Evolutionary conservation across 768 basidiomycete species (phyloP), one percentile per base, ranked within the genome.

Genomic region (Mycena galopus): DNA sequence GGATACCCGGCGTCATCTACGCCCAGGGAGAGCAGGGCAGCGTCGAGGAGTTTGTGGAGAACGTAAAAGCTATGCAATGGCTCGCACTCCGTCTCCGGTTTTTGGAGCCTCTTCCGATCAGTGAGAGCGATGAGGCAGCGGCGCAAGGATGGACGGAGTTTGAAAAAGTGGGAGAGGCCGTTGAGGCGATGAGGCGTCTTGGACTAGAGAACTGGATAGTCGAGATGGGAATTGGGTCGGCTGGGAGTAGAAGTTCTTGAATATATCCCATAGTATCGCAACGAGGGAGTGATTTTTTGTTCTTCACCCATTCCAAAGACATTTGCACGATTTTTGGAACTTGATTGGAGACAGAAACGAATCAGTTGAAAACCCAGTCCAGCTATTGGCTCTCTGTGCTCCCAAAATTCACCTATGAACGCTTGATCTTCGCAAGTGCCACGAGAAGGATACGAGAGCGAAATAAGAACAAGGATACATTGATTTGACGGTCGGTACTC

Each of bases 61-160:
- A 91, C 62, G 87, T 94, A 65, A 93, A 91, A 77, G 86, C 84
- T 23, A 93, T 94, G 93, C 92, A 94, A 76, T 94, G 93, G 94
- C 83, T 94, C 0, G 93, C 93, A 12, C 79, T 94, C 72, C 85
- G 87, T 65, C 81, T 92, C 7, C 80, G 93, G 27, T 92, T 93
- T 75, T 78, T 90, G 23, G 91, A 92, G 75, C 82, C 86, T 16
- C 47, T 87, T 6, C 73, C 68, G 30, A 47, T 10, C 12, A 42
- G 37, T 16, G 27, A 39, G 23, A 23, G 44, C 29, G 37, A 27
- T 23, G 60, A 12, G 6, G 56, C 32, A 14, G 47, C 69, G 32
- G 37, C 60, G 11, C 56, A 32, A 9, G 76, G 75, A 30, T 94
- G 93, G 93, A 79, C 75, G 0, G 93, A 94, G 77, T 84, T 93